Base-by-base conservation (phyloP, 2,329 filamentous ascomycete genomes). In the Cladosporium sphaerospermum region DNA sequence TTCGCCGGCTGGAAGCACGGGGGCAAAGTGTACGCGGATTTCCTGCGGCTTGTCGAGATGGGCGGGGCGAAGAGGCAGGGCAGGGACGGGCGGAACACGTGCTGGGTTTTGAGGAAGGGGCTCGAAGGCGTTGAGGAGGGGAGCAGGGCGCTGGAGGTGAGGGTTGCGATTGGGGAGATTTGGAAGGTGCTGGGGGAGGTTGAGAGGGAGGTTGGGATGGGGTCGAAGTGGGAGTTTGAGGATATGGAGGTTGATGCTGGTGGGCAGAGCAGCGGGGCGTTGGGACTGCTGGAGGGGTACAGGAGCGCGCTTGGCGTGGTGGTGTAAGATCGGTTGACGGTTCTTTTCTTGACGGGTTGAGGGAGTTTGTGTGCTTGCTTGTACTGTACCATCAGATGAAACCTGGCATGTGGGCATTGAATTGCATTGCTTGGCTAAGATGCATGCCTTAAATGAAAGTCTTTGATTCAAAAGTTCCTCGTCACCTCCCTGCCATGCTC, bases 81-180 rank as follows among this genome's bases (percentile, higher is more conserved):
- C 8, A 33, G 51, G 9, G 51, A 53, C 19, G 51, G 51, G 3
- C 34, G 51, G 5, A 53, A 53, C 32, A 34, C 39, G 2, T 53
- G 51, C 34, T 53, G 45, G 43, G 51, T 47, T 10, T 57, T 76
- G 28, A 57, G 59, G 23, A 65, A 65, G 52, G 62, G 72, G n/a
- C 62, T 71, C 44, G 61, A 62, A 23, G 66, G 63, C 9, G 73
- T 71, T 32, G 70, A 74, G 39, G 69, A 71, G 28, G 58, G 73
- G 18, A 73, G 71, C 49, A 70, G 70, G 52, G 69, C 77, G 11
- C 69, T 82, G 6, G 72, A 74, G 51, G 75, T 78, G 54, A 71
- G 82, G 50, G 88, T 91, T 40, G 89, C 89, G 0, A 78, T 92
- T 51, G 84, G 85, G 58, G 89, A 95, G 64, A 95, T 96, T 79